A percentile compares a stretch with the other conserved stretches of the same genome.
Evolutionary conservation across 495 filamentous ascomycete species (phyloP).

Genomic region (Penicillium coffeae): DNA sequence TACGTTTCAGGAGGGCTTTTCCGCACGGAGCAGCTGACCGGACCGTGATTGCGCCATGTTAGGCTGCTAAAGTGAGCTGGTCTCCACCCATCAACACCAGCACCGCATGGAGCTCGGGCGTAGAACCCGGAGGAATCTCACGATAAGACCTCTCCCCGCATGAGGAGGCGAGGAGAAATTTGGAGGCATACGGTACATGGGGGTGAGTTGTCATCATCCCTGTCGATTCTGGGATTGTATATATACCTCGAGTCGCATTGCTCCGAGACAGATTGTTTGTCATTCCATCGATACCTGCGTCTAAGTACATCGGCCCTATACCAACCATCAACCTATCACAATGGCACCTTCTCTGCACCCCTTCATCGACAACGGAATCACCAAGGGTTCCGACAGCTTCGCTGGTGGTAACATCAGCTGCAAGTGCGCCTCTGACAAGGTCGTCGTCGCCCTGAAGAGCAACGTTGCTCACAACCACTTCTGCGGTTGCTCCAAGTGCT

Average conservation of each 20-base stretch:
- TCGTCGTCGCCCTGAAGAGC: conserved; percentile 47
- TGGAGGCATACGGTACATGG: neutral
- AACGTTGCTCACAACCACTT: conserved; percentile 62
- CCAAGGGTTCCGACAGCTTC: conserved; percentile 42
- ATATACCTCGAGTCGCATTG: neutral
- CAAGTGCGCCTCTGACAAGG: conserved; percentile 46
- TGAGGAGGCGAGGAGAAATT: neutral
- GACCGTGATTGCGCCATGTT: neutral
- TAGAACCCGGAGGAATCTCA: neutral
- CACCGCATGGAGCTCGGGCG: neutral
- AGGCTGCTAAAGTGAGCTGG: neutral
- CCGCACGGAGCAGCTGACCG: neutral
- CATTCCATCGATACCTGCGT: too few relatives aligned
- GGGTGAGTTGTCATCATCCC: neutral
- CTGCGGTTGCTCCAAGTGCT: conserved; percentile 64
- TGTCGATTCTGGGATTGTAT: neutral
- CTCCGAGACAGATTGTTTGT: neutral
- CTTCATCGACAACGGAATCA: conserved; percentile 53
- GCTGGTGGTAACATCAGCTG: conserved; percentile 53
- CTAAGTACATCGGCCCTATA: too few relatives aligned
- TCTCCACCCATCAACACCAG: too few relatives aligned
- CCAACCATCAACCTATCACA: neutral
- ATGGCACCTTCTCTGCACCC: conserved; percentile 51
- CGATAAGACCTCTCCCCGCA: neutral
- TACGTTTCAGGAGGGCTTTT: neutral